Evolutionary conservation across 148 eudicot genomes (phyloP), one percentile per base, ranked within the genome.

Genomic region (Oxyria digyna): DNA sequence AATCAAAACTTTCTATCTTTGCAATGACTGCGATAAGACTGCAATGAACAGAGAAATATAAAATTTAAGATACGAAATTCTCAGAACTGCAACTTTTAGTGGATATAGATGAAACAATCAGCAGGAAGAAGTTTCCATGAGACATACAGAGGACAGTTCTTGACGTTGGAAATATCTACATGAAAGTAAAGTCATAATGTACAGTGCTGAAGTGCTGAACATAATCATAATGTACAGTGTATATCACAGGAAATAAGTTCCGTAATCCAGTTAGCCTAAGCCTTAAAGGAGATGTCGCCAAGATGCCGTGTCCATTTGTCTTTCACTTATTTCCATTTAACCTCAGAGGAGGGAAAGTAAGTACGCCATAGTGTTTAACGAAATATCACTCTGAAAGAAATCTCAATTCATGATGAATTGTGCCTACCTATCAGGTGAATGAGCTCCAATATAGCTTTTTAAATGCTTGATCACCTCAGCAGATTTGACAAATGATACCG

Each of bases 1-100:
- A 94, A 69, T 94, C 99, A 15, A 91, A 74, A 73, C 99, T 94
- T 80, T 94, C 99, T 67, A 94, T 94, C 82, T 94, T 94, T 17
- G 99, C 96, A 76, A 94, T 83, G 21, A 94, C 93, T 42, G 91
- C 83, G 49, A 85, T 76, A 69, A 80, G 88, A 70, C 97, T 94
- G 87, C 78, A 81, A 65, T n/a, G 71, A 38, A 42, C 45, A 8
- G 46, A 10, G 23, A 72, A 31, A 33, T 20, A 23, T 4, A 67
- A 14, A 4, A 32, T 17, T 27, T 24, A 45, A 40, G 41, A 29
- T 15, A 31, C 27, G 65, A 59, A 59, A 29, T 4, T 29, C 35
- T 10, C 0, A 20, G 38, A 13, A 59, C 13, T 31, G 37, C 9
- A 57, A 57, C 35, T 10, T 4, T 12, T n/a, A 57, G 8, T 5